phyloP scores from a whole-genome alignment of 2,329 filamentous ascomycete species.

The Fusarium palustre region DNA sequence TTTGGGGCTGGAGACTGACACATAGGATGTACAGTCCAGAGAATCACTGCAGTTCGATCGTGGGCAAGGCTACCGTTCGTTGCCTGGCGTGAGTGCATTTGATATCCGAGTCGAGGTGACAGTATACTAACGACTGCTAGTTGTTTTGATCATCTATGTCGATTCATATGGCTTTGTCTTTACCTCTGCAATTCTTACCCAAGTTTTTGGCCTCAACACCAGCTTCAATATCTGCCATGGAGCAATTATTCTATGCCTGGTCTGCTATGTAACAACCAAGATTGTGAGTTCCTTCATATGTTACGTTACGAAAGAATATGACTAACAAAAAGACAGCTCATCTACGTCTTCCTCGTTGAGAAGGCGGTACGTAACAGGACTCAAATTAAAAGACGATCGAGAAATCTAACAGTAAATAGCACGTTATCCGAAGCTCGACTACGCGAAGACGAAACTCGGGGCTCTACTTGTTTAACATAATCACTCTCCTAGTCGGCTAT shows the following conservation, averaged over 20 bases:
- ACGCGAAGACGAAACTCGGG: slow-evolving; percentile 66
- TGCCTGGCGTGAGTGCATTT: slow-evolving; percentile 55
- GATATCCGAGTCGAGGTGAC: not conserved
- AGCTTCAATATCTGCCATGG: slow-evolving; percentile 64
- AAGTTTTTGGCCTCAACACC: slow-evolving; percentile 67
- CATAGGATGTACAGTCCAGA: slow-evolving; percentile 47
- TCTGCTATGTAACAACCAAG: slow-evolving; percentile 73
- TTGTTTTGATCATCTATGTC: slow-evolving; percentile 69
- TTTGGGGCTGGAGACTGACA: slow-evolving; percentile 10
- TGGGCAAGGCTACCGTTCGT: slow-evolving; percentile 58
- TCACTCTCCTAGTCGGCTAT: slow-evolving; percentile 65
- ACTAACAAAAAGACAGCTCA: slow-evolving; percentile 53
- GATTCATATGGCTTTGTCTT: slow-evolving; percentile 72
- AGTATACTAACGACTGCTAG: slow-evolving; percentile 50
- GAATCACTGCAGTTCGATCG: slow-evolving; percentile 52
- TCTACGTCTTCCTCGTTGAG: slow-evolving; percentile 75
- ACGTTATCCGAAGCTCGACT: slow-evolving; percentile 67
- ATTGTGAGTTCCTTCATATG: slow-evolving; percentile 49
- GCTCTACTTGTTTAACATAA: slow-evolving; percentile 71
- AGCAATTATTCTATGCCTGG: slow-evolving; percentile 70
- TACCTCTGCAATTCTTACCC: slow-evolving; percentile 66
- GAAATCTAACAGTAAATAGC: slow-evolving; percentile 50
- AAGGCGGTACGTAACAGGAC: slow-evolving; percentile 62
- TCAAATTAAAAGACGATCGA: too few relatives aligned
- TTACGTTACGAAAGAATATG: not conserved